phyloP scores from a whole-genome alignment of 352 stramenopile genomes.

The Globisporangium rhizosaccharum region DNA sequence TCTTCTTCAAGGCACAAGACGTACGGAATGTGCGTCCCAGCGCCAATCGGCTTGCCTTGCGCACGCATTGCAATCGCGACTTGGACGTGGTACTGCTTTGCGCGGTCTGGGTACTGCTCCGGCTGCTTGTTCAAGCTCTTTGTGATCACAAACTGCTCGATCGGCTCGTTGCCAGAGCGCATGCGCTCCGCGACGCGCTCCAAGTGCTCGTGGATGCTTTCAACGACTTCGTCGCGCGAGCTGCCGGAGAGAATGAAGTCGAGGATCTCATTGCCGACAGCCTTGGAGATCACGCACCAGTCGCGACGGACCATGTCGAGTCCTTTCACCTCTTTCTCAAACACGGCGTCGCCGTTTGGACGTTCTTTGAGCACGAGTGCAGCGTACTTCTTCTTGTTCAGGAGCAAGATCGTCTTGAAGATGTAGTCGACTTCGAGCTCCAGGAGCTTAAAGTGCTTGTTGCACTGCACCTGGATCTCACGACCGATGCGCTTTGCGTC shows the following conservation, averaged over 20 bases:
- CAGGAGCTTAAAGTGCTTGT: slow-evolving; percentile 98
- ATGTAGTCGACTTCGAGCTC: slow-evolving; percentile 99
- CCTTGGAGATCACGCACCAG: slow-evolving; percentile 98
- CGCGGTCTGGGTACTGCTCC: slow-evolving; percentile 96
- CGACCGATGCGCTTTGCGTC: slow-evolving; percentile 92
- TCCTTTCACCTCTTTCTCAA: slow-evolving; percentile 98
- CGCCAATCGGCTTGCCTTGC: slow-evolving; percentile 94
- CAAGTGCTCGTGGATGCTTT: slow-evolving; percentile 96
- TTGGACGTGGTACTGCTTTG: slow-evolving; percentile 96
- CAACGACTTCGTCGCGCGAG: slow-evolving; percentile 92
- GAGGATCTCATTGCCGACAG: slow-evolving; percentile 94
- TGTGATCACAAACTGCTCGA: slow-evolving; percentile 99
- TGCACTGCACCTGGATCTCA: slow-evolving; percentile 97
- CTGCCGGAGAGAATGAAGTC: slow-evolving; percentile 97
- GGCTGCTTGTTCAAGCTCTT: slow-evolving; percentile 99
- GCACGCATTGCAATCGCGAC: slow-evolving; percentile 95
- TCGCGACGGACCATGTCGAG: slow-evolving; percentile 97
- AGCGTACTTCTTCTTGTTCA: slow-evolving; percentile 99
- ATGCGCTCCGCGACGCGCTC: slow-evolving; percentile 90
- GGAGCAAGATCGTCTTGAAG: slow-evolving; percentile 98
- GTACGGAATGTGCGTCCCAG: slow-evolving; percentile 99
- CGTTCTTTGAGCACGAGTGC: slow-evolving; percentile 92
- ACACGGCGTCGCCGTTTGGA: slow-evolving; percentile 44
- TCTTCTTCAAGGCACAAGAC: slow-evolving; percentile 93
- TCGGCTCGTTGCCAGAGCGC: slow-evolving; percentile 89